phyloP scores from a whole-genome alignment of 1,139 yeast genomes.

The Protomyces lactucae-debilis region DNA sequence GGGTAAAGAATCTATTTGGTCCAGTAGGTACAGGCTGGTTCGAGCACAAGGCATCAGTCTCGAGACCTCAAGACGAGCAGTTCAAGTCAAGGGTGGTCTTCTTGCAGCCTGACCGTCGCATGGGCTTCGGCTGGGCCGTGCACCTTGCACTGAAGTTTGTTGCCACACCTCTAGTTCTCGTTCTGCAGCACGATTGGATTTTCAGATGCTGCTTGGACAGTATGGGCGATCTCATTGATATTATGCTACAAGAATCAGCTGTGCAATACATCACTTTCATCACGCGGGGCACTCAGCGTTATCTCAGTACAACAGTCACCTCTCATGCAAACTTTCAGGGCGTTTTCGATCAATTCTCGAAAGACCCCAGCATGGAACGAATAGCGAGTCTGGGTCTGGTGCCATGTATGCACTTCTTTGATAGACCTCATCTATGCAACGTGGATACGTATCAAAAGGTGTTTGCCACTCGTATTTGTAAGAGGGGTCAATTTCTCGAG shows the following conservation, averaged over 20 bases:
- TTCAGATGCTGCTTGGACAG: background rate
- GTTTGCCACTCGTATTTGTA: background rate
- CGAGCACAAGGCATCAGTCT: background rate
- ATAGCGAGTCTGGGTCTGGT: background rate
- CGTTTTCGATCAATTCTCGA: background rate
- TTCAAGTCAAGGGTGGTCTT: background rate
- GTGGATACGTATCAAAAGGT: background rate
- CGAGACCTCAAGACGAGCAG: background rate
- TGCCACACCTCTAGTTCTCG: conserved; percentile 8
- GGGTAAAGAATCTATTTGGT: background rate
- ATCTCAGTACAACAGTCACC: background rate
- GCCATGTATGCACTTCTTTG: conserved; percentile 16
- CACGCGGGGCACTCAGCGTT: conserved; percentile 1
- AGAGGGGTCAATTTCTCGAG: conserved; percentile 14
- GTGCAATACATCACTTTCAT: conserved; percentile 10
- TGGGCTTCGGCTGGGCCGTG: conserved; percentile 16
- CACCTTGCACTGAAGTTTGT: background rate
- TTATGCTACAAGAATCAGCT: background rate
- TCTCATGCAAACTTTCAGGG: background rate
- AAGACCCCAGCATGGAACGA: background rate
- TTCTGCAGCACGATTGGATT: conserved; percentile 25
- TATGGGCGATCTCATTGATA: background rate
- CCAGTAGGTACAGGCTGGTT: background rate
- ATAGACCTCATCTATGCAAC: conserved; percentile 13
- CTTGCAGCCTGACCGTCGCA: background rate